A percentile compares a stretch with the other conserved stretches of the same genome.
Evolutionary conservation across 129 eudicot genomes (phyloP).

Genomic region (Saussurea involucrata): DNA sequence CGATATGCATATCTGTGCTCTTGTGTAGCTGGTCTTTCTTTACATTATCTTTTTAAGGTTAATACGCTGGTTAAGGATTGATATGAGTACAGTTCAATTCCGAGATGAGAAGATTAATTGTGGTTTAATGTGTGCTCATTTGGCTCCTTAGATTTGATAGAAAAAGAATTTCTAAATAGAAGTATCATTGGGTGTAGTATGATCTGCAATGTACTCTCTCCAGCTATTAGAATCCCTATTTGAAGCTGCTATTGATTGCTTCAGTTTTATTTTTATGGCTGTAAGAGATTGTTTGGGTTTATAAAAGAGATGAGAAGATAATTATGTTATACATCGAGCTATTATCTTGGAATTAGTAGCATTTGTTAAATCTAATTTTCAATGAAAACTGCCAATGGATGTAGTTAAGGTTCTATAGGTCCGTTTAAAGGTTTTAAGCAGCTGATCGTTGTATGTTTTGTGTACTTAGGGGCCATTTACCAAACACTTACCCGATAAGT

Average conservation of each 20-base stretch:
- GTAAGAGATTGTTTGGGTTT: background rate
- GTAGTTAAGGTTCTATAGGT: background rate
- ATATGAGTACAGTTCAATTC: background rate
- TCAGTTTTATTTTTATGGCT: background rate
- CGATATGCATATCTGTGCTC: background rate
- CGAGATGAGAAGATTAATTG: background rate
- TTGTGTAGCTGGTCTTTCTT: background rate
- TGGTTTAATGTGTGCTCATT: background rate
- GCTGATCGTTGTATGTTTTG: background rate
- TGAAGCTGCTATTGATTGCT: background rate
- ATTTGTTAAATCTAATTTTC: background rate
- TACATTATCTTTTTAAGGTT: background rate
- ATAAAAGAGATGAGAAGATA: background rate
- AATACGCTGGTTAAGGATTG: background rate
- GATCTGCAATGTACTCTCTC: too few relatives aligned
- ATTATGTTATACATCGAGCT: background rate
- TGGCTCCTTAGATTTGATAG: background rate
- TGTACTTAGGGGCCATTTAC: too few relatives aligned
- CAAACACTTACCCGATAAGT: too few relatives aligned
- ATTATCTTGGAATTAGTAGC: background rate
- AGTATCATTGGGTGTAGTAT: background rate
- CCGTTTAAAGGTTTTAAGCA: background rate
- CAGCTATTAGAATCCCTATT: too few relatives aligned
- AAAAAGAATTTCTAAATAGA: too few relatives aligned
- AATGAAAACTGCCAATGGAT: background rate